Evolutionary conservation across 371 early-diverging fungal genomes (phyloP), one percentile per base, ranked within the genome.

Genomic region (Actinomortierella wolfii): DNA sequence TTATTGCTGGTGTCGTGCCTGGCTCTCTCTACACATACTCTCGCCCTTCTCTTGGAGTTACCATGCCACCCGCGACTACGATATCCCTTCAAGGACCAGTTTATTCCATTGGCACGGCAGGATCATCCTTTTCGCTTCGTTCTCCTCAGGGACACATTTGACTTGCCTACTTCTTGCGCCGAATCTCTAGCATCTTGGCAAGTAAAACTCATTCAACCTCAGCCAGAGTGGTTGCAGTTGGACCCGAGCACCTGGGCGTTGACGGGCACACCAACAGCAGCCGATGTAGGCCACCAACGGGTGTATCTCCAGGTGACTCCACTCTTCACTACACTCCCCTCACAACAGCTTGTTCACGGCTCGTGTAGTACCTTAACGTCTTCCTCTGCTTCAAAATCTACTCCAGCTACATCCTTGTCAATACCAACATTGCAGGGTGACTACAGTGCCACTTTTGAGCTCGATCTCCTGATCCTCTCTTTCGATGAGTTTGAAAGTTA

Each of bases 241-340:
- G 46, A 59, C 28, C n/a, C 59, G 20, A 17, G 45, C 20, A 59
- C 59, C 15, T 44, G 34, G 46, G 43, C 52, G 21, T 44, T 59
- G 20, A 34, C 51, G 17, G 59, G 59, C 15, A 52, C 46, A 28
- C 52, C 56, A 34, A 41, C 52, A 21, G 24, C 21, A 5, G 24
- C 28, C 15, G 45, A 52, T 29, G 42, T 25, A 20, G 44, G 53
- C 24, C 18, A 21, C 17, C 29, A 56, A 29, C 26, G 29, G 13
- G 56, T 56, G 13, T 23, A 44, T 21, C 56, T 56, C 45, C 56
- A 45, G 21, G 56, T 56, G 18, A 17, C 43, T 20, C 11, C 26
- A 14, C 18, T 34, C 34, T 34, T 34, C 34, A 4, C 11, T 11
- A 34, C 34, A 34, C 28, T 25, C 44, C 20, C 11, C 26, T 18